Conservation (phyloP, 345 rosid species). For the Populus pruinosa region DNA sequence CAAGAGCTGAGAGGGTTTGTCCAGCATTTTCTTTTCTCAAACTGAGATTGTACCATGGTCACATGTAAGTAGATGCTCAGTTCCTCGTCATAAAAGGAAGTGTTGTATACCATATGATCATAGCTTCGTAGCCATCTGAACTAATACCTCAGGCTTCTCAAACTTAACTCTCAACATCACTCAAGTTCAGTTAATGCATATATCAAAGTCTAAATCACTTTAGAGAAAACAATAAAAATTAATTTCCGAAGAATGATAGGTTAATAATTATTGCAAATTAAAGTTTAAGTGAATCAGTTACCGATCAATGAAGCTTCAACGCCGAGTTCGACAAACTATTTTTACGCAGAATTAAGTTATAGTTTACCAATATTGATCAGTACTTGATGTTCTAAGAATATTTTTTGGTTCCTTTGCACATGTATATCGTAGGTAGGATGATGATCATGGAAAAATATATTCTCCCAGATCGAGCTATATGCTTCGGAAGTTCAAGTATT, state of each 20-base stretch:
- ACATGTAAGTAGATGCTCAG: not conserved
- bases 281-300: not conserved
- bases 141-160: not conserved
- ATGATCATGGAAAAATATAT: not conserved
- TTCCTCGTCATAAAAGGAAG: not conserved
- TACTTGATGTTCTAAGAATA: not conserved
- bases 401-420: not conserved
- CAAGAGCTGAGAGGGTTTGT: not conserved
- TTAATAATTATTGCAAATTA: not conserved
- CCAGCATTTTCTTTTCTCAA: not conserved
- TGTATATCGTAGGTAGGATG: not conserved
- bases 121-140: not conserved
- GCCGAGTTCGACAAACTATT: too few relatives aligned
- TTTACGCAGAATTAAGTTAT: not conserved
- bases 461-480: too few relatives aligned
- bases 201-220: too few relatives aligned
- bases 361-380: not conserved
- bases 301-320: not conserved
- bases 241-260: not conserved
- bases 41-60: not conserved
- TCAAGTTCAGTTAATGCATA: too few relatives aligned
- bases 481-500: constrained; percentile 3
- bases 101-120: not conserved
- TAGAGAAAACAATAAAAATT: not conserved
- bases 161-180: not conserved